phyloP scores from a whole-genome alignment of 2,329 filamentous ascomycete species.

The Verticillium albo-atrum region DNA sequence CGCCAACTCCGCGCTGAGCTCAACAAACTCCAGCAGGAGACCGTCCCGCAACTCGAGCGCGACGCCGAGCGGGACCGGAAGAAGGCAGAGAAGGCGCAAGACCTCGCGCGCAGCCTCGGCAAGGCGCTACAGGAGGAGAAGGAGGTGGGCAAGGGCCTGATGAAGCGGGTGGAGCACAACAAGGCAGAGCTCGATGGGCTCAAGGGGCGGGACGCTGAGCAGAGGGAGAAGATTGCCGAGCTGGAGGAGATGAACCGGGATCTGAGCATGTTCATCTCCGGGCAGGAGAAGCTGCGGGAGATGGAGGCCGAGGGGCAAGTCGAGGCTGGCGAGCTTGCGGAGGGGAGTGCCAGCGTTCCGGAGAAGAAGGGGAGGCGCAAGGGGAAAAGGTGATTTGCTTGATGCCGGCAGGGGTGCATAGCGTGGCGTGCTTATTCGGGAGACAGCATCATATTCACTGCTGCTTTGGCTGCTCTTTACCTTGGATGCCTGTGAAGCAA shows the following conservation, averaged over 20 bases:
- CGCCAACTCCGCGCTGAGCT: slow-evolving; percentile 37
- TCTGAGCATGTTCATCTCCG: slow-evolving; percentile 80
- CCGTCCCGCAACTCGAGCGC: slow-evolving; percentile 65
- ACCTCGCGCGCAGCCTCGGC: slow-evolving; percentile 70
- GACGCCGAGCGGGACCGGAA: slow-evolving; percentile 65
- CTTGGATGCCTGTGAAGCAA: too few species aligned
- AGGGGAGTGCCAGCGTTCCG: slow-evolving; percentile 65
- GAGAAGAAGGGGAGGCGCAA: slow-evolving; percentile 54
- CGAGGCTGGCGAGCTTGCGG: slow-evolving; percentile 68
- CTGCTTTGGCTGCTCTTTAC: not conserved
- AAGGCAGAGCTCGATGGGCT: slow-evolving; percentile 57
- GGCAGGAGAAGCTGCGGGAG: slow-evolving; percentile 73
- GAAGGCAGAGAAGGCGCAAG: slow-evolving; percentile 67
- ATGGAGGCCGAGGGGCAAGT: slow-evolving; percentile 56
- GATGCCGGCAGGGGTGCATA: not conserved
- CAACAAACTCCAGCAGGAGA: slow-evolving; percentile 44
- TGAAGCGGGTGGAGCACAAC: slow-evolving; percentile 76
- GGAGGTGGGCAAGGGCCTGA: slow-evolving; percentile 71
- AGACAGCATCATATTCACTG: not conserved
- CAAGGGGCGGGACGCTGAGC: slow-evolving; percentile 49
- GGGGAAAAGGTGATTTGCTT: slow-evolving; percentile 33
- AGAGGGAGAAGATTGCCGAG: slow-evolving; percentile 64
- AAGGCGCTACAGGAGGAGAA: slow-evolving; percentile 84
- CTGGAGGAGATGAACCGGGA: slow-evolving; percentile 84
- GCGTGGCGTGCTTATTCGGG: not conserved